phyloP scores from a whole-genome alignment of 2,329 filamentous ascomycete species.

The Mollisia scopiformis region DNA sequence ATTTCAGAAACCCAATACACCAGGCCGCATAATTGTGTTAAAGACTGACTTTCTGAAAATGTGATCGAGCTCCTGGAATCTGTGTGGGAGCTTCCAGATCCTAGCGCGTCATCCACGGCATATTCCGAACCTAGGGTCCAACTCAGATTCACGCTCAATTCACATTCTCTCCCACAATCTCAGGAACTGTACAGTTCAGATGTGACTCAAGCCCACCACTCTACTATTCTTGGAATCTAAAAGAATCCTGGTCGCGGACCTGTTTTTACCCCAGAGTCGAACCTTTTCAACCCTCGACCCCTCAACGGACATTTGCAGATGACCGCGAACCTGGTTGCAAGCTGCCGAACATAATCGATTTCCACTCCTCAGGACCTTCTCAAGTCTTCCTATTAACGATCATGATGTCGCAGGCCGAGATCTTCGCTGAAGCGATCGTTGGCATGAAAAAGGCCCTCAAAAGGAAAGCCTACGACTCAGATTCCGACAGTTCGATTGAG shows the following conservation, averaged over 20 bases:
- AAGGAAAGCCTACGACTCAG: constrained; percentile 69
- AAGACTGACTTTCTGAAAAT: neutral
- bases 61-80: no score
- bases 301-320: constrained; percentile 17
- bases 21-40: neutral
- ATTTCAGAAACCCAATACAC: neutral
- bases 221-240: neutral
- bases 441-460: constrained; percentile 71
- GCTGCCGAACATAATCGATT: constrained; percentile 1
- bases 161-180: neutral
- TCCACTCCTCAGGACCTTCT: neutral
- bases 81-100: neutral
- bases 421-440: constrained; percentile 68
- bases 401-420: constrained; percentile 61
- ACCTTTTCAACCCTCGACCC: constrained; percentile 6
- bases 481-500: constrained; percentile 75
- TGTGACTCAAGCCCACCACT: neutral
- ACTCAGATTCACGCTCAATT: neutral
- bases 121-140: neutral
- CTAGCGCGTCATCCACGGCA: neutral
- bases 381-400: constrained; percentile 17
- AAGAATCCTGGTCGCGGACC: no score
- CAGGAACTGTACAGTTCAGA: neutral
- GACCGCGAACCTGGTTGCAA: constrained; percentile 9
- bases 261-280: no score